Evolutionary conservation across 2,329 filamentous ascomycete genomes (phyloP).

Genomic region (Colletotrichum lini): DNA sequence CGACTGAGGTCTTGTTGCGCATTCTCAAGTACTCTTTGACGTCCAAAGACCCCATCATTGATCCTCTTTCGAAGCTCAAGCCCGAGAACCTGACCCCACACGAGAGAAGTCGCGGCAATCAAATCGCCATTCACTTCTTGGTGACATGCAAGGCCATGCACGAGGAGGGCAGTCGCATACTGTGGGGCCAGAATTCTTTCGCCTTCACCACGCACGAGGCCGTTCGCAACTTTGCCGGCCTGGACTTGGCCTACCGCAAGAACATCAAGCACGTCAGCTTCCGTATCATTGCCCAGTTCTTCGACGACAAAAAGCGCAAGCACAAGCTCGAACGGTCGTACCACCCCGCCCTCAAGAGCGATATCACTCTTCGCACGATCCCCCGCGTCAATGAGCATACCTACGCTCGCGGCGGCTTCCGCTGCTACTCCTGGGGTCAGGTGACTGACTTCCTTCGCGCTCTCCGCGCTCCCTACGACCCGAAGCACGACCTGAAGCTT

Average conservation of each 20-base stretch:
- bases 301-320: constrained; percentile 61
- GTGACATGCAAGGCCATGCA: constrained; percentile 65
- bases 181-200: constrained; percentile 69
- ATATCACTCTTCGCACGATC: constrained; percentile 59
- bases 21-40: constrained; percentile 67
- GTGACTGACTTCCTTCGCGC: constrained; percentile 67
- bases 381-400: constrained; percentile 61
- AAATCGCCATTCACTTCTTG: constrained; percentile 68
- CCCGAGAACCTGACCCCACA: constrained; percentile 59
- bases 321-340: constrained; percentile 60
- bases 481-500: constrained; percentile 52
- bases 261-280: constrained; percentile 63
- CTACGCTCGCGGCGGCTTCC: constrained; percentile 66
- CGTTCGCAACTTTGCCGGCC: constrained; percentile 63
- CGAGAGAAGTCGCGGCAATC: constrained; percentile 61
- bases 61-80: constrained; percentile 64
- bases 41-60: constrained; percentile 65
- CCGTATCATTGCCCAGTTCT: constrained; percentile 69
- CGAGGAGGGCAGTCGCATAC: constrained; percentile 62
- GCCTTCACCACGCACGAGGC: constrained; percentile 68
- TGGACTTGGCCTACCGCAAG: constrained; percentile 59
- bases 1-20: constrained; percentile 66
- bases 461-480: constrained; percentile 66
- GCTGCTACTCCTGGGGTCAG: constrained; percentile 69
- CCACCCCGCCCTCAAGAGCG: constrained; percentile 59